Percentiles rank a stretch among this genome's conserved stretches.
These are phyloP conservation scores for Ulmus americana DNA, from an alignment of 331 rosid species.

Conservation along the genomic window DNA sequence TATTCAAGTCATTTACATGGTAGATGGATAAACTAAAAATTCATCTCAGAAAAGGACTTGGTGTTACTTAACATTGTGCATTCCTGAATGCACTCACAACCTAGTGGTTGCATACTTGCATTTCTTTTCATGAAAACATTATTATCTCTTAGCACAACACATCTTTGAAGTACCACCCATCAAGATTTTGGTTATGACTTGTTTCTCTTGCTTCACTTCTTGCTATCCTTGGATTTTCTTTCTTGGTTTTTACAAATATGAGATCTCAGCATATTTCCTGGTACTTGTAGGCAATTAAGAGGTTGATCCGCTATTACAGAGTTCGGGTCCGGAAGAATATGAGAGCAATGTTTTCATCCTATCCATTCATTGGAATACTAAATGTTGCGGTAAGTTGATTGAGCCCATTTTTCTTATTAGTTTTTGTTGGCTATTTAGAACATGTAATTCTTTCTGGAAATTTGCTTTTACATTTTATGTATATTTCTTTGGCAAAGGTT, in stretches of 20 bases:
- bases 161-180: background rate
- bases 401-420: background rate
- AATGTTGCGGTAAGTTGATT: slow-evolving; percentile 74
- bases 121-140: no score
- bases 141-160: no score
- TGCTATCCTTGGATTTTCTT: background rate
- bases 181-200: background rate
- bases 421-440: no score
- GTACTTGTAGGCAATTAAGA: slow-evolving; percentile 56
- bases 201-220: slow-evolving; percentile 4
- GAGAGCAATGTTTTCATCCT: slow-evolving; percentile 27
- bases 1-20: no score
- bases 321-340: slow-evolving; percentile 23
- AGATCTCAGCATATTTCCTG: slow-evolving; percentile 14
- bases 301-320: slow-evolving; percentile 59
- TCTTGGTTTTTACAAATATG: slow-evolving; percentile 10
- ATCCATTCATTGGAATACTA: slow-evolving; percentile 70
- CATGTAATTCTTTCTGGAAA: no score
- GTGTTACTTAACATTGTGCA: no score
- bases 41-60: no score
- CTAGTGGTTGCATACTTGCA: no score
- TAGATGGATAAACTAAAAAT: no score
- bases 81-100: no score
- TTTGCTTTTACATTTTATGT: no score
- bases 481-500: no score